Evolutionary conservation across 2,329 filamentous ascomycete species (phyloP).

Genomic region (Akanthomyces lecanii): DNA sequence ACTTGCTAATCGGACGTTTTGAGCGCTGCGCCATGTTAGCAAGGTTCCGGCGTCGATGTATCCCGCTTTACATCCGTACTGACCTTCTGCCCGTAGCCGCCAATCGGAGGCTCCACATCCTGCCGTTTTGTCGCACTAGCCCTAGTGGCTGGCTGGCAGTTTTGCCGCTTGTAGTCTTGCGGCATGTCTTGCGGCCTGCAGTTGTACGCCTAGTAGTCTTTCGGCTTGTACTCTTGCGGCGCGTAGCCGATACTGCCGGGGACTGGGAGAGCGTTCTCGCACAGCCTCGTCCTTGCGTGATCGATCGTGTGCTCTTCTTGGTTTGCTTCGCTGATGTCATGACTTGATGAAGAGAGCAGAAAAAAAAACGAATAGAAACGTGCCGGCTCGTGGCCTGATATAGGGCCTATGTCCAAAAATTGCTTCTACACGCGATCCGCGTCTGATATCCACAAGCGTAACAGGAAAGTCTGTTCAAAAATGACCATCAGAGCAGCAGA

Average conservation of each 20-base stretch:
- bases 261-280: not conserved
- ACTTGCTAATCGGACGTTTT: not conserved
- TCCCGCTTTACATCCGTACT: not conserved
- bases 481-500: not conserved
- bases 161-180: not conserved
- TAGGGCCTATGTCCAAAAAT: not conserved
- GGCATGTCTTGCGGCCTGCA: conserved; percentile 1
- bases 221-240: not conserved
- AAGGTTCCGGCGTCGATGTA: not conserved
- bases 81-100: conserved; percentile 2
- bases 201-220: not conserved
- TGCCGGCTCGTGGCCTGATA: not conserved
- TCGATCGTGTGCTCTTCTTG: not conserved
- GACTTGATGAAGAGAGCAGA: not conserved
- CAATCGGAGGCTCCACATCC: conserved; percentile 6
- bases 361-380: not conserved
- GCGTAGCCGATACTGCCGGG: not conserved
- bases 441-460: not conserved
- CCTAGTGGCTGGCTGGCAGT: not conserved
- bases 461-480: not conserved
- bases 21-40: not conserved
- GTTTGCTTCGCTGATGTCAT: not conserved
- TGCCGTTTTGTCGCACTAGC: conserved; percentile 1
- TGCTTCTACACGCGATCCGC: not conserved
- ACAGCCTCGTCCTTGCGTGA: not conserved